phyloP scores from a whole-genome alignment of 2,329 filamentous ascomycete species.

The Tolypocladium album region DNA sequence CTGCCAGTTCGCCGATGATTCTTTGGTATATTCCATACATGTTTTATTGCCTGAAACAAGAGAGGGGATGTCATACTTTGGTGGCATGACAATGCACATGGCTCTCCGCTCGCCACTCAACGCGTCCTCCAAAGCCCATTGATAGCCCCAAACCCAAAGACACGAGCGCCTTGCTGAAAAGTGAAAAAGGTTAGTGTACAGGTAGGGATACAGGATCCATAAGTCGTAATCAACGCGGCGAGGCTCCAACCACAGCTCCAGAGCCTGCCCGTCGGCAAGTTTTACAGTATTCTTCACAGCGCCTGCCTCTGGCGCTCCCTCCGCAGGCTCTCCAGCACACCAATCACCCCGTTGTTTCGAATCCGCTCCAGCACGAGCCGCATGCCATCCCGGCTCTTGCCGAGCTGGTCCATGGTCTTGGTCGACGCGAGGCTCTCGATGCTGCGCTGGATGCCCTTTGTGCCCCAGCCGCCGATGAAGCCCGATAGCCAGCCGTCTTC shows the following conservation, averaged over 20 bases:
- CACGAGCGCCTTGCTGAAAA: slow-evolving; percentile 24
- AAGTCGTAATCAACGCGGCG: slow-evolving; percentile 4
- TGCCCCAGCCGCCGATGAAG: slow-evolving; percentile 48
- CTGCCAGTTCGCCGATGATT: neutral
- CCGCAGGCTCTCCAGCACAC: slow-evolving; percentile 45
- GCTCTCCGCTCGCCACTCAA: slow-evolving; percentile 7
- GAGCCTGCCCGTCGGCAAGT: neutral
- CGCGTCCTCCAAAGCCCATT: slow-evolving; percentile 2
- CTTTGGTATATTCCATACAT: neutral
- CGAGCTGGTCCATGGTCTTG: slow-evolving; percentile 66
- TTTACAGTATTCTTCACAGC: slow-evolving; percentile 3
- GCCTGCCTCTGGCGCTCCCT: slow-evolving; percentile 26
- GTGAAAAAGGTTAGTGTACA: slow-evolving; percentile 20
- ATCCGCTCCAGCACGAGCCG: slow-evolving; percentile 65
- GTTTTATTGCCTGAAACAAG: slow-evolving; percentile 17
- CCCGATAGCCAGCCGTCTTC: slow-evolving; percentile 41
- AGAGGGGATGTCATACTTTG: slow-evolving; percentile 27
- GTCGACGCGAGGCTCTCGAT: slow-evolving; percentile 71
- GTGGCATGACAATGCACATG: slow-evolving; percentile 15
- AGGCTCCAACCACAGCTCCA: neutral
- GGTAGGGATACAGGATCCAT: slow-evolving; percentile 13
- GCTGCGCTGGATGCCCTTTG: slow-evolving; percentile 62
- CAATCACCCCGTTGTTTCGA: slow-evolving; percentile 46
- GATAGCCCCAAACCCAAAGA: slow-evolving; percentile 10
- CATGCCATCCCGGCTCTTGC: slow-evolving; percentile 78